Conservation (phyloP, 2,329 filamentous ascomycete species). For the Alternaria incomplexa region DNA sequence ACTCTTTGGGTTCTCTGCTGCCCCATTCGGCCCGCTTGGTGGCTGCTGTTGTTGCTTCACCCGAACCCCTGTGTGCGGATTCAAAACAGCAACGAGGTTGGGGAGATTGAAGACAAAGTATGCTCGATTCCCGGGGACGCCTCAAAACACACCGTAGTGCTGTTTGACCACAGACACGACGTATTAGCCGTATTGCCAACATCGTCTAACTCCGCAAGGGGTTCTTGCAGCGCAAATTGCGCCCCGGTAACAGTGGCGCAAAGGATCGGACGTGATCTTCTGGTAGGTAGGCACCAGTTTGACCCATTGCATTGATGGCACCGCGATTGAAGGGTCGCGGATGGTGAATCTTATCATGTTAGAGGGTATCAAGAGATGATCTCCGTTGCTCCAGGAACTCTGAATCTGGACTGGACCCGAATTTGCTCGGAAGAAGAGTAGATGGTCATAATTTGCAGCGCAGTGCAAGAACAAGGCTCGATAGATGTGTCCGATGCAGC, state of each 20-base stretch:
- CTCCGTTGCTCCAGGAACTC: constrained; percentile 2
- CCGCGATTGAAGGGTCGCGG: constrained; percentile 1
- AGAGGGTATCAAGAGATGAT: constrained; percentile 8
- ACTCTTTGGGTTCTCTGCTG: constrained; percentile 10
- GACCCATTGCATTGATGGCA: not conserved
- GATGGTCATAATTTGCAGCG: not conserved
- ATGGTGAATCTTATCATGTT: constrained; percentile 1
- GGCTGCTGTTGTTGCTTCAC: constrained; percentile 4
- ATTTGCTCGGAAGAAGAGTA: not conserved
- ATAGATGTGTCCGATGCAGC: not conserved
- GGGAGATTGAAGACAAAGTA: not conserved
- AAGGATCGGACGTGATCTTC: not conserved
- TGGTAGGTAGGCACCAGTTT: not conserved
- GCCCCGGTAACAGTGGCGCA: not conserved
- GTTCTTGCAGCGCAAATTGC: not conserved
- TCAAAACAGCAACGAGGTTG: not conserved
- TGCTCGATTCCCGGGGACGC: not conserved
- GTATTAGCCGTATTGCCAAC: not conserved
- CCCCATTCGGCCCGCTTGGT: constrained; percentile 15
- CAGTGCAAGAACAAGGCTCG: not conserved
- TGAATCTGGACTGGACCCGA: not conserved
- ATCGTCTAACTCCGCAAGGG: not conserved
- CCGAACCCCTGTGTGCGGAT: constrained; percentile 4
- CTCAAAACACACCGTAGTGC: not conserved
- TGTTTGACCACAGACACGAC: not conserved